These are phyloP conservation scores for Pezicula rhizophila DNA, from an alignment of 2,329 filamentous ascomycete genomes.

Conservation along the genomic window DNA sequence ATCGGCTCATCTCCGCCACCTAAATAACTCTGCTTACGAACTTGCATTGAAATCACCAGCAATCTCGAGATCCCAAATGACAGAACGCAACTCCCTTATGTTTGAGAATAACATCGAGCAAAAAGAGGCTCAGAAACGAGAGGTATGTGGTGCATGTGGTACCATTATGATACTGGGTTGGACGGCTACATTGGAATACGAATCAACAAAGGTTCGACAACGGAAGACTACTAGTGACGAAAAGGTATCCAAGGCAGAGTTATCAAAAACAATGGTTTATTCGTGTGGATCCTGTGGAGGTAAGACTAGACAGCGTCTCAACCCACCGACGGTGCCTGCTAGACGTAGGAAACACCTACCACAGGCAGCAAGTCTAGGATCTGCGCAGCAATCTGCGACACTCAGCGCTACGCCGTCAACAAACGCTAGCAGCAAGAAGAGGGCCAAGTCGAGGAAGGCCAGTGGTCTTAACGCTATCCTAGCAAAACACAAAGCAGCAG, in stretches of 20 bases:
- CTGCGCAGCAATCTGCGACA: neutral
- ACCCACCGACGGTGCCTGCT: slow-evolving; percentile 1
- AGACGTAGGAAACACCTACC: neutral
- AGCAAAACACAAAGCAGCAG: slow-evolving; percentile 23
- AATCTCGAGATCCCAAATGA: slow-evolving; percentile 55
- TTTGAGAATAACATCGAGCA: slow-evolving; percentile 38
- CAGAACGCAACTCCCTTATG: slow-evolving; percentile 43
- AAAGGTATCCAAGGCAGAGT: slow-evolving; percentile 1
- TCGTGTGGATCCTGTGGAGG: slow-evolving; percentile 21
- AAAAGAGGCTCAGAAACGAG: slow-evolving; percentile 45
- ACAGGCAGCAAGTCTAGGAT: neutral
- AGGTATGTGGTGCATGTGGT: slow-evolving; percentile 54
- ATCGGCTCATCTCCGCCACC: slow-evolving; percentile 27
- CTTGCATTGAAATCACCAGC: slow-evolving; percentile 46
- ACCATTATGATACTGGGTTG: slow-evolving; percentile 50
- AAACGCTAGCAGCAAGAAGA: slow-evolving; percentile 58
- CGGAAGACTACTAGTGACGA: slow-evolving; percentile 1
- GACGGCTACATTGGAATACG: slow-evolving; percentile 14
- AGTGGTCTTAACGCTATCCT: slow-evolving; percentile 60
- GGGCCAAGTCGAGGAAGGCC: slow-evolving; percentile 55
- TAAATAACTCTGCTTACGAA: slow-evolving; percentile 55
- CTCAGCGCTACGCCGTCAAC: slow-evolving; percentile 28
- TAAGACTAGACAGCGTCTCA: slow-evolving; percentile 17
- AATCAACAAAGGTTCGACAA: slow-evolving; percentile 2
- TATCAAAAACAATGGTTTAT: slow-evolving; percentile 19